Base-by-base conservation (phyloP, 2,329 filamentous ascomycete genomes). In the Colletotrichum noveboracense region DNA sequence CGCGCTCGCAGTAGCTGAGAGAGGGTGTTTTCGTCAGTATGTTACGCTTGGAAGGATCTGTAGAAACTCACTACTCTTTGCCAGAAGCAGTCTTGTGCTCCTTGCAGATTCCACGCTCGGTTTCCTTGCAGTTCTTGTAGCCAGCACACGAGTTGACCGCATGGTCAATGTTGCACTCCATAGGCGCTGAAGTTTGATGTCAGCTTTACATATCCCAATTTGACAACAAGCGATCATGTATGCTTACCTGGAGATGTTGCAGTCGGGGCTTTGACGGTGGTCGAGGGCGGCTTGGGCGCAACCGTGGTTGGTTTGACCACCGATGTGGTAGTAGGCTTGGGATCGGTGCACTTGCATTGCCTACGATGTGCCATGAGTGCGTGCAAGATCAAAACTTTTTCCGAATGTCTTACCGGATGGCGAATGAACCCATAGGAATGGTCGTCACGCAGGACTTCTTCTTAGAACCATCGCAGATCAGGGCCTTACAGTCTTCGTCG, bases 371-470 rank as follows among this genome's bases (percentile, higher is more conserved):
- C 6, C 3, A 30, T 58, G 0, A 58, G 24, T 12, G 13, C 1
- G 24, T 30, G 21, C 1, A 58, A 58, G 1, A 6, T 58, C 13
- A 4, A 0, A 10, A 2, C 7, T 58, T 28, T 2, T 56, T 0
- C 24, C 1, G 55, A 0, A 6, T 58, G 2, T 61, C 30, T 62
- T 62, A 62, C 58, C 30, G 58, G 18, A 62, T 62, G 8, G 30
- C 7, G 3, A 34, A 34, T 14, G 32, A 6, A 24, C 0, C 58
- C 58, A 36, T 36, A 7, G 28, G 6, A 4, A 62, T 26, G 0
- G 10, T 36, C 3, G 7, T 43, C 3, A 43, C 34, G 7, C 62
- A 66, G 14, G 62, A 66, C 62, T 66, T 66, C 26, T 16, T 14
- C 18, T 52, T 32, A 0, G 26, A 32, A 2, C 0, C 36, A 26